phyloP scores from a whole-genome alignment of 306 rosid species.

The Citrullus amarus region DNA sequence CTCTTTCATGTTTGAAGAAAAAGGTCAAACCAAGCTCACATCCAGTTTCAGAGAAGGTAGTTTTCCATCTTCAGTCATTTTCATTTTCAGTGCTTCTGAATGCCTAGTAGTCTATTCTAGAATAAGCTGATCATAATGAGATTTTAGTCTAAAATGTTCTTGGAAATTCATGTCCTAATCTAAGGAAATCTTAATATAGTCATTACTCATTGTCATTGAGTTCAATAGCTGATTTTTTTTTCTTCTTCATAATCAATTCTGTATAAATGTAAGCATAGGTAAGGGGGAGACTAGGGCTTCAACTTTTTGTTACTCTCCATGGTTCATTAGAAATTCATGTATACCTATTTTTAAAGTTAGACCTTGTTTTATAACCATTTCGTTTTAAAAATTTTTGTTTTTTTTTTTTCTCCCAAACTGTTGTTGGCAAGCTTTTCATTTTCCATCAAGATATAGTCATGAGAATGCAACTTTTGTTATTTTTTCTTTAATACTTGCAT shows the following conservation, averaged over 20 bases:
- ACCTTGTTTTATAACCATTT: too few relatives aligned
- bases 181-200: background rate
- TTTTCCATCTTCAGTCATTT: background rate
- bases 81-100: background rate
- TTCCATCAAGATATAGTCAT: background rate
- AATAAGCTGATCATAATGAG: background rate
- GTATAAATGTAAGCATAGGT: too few relatives aligned
- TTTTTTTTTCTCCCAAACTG: too few relatives aligned
- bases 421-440: too few relatives aligned
- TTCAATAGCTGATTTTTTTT: too few relatives aligned
- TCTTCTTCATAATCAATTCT: too few relatives aligned
- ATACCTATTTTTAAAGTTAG: too few relatives aligned
- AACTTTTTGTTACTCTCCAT: too few relatives aligned
- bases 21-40: slow-evolving; percentile 33
- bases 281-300: too few relatives aligned
- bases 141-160: background rate
- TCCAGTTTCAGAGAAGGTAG: slow-evolving; percentile 32
- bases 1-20: slow-evolving; percentile 78
- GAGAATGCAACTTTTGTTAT: background rate
- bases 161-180: background rate
- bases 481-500: background rate
- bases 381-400: too few relatives aligned
- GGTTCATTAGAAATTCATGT: too few relatives aligned
- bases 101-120: background rate
- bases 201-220: too few relatives aligned